Conservation (phyloP, 2,329 filamentous ascomycete species). For the Hymenoscyphus occultus region DNA sequence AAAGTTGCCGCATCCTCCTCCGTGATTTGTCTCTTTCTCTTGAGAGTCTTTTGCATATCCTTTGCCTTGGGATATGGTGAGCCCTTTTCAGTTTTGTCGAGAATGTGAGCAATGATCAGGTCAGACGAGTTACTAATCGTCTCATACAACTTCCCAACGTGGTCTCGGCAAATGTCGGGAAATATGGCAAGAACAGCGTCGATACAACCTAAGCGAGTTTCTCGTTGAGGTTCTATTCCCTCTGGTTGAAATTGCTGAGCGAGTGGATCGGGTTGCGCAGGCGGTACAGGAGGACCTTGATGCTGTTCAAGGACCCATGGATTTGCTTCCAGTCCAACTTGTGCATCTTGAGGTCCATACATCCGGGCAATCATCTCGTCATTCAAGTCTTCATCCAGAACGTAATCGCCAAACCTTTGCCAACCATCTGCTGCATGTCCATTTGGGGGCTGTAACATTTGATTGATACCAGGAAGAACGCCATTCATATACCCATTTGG, state of each 20-base stretch:
- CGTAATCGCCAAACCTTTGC: background rate
- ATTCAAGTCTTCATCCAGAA: background rate
- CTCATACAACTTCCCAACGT: constrained; percentile 41
- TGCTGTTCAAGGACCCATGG: background rate
- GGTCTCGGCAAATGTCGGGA: constrained; percentile 45
- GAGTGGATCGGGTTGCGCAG: background rate
- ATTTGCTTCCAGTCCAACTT: background rate
- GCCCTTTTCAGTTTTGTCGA: constrained; percentile 42
- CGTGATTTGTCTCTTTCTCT: constrained; percentile 38
- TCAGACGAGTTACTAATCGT: constrained; percentile 25
- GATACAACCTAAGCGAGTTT: constrained; percentile 31
- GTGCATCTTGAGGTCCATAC: background rate
- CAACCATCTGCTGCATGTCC: background rate
- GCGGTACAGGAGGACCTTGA: background rate
- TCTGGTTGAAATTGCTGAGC: background rate
- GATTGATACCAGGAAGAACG: background rate
- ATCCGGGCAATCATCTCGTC: background rate
- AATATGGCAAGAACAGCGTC: constrained; percentile 43
- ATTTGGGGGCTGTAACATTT: background rate
- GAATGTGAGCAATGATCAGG: constrained; percentile 38
- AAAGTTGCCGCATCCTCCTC: constrained; percentile 38
- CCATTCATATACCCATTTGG: background rate
- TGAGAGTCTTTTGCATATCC: constrained; percentile 35
- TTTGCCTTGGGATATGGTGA: constrained; percentile 44
- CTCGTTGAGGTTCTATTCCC: constrained; percentile 4